These are phyloP conservation scores for Nicotiana undulata DNA, from an alignment of 257 asterid genomes.

Conservation along the genomic window DNA sequence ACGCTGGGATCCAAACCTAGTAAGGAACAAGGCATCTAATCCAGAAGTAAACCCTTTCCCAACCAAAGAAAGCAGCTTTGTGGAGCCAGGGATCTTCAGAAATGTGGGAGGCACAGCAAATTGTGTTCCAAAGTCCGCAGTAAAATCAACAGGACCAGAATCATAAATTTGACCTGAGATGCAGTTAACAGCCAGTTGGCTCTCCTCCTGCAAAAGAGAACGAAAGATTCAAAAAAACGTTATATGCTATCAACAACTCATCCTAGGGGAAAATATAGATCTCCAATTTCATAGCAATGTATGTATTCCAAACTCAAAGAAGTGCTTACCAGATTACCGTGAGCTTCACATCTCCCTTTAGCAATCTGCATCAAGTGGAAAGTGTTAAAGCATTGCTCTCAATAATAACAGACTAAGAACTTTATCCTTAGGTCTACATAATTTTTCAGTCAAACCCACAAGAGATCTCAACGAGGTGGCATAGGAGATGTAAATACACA, in stretches of 20 bases:
- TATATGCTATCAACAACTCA: constrained; percentile 4
- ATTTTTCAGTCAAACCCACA: neutral
- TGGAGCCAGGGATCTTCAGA: constrained; percentile 70
- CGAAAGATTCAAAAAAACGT: constrained; percentile 7
- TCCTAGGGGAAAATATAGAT: neutral
- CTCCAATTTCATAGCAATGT: neutral
- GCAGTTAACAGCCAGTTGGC: constrained; percentile 58
- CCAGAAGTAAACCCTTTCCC: constrained; percentile 70
- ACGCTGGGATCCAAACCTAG: constrained; percentile 71
- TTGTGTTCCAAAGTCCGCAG: constrained; percentile 65
- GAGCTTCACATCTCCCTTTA: constrained; percentile 71
- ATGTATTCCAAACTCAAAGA: neutral
- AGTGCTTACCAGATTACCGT: constrained; percentile 53
- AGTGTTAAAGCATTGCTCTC: neutral
- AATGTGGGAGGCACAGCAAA: constrained; percentile 55
- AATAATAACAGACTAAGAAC: neutral
- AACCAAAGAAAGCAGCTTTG: constrained; percentile 54
- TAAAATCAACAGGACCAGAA: constrained; percentile 80
- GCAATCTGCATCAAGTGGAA: constrained; percentile 48
- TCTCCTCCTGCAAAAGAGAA: constrained; percentile 61
- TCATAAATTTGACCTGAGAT: constrained; percentile 85
- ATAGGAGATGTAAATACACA: neutral
- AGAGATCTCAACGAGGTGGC: neutral
- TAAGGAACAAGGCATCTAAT: constrained; percentile 81
- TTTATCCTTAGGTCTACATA: neutral